Conservation (phyloP, 2,329 filamentous ascomycete species). For the Cordyceps militaris region DNA sequence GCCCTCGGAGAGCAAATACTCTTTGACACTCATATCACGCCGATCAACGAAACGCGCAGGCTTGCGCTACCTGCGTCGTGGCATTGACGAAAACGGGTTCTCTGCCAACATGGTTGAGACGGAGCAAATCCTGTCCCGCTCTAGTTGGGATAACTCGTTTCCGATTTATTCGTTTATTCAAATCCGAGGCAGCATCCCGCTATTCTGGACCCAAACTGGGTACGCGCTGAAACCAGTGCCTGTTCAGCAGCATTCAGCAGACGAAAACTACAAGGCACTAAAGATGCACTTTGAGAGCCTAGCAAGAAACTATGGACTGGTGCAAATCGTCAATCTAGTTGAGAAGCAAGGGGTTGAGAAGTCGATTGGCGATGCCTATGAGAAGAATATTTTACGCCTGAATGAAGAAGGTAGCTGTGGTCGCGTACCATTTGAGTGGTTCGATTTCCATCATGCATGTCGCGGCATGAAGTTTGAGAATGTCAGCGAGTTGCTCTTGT, state of each 20-base stretch:
- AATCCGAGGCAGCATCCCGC: constrained; percentile 79
- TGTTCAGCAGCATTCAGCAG: constrained; percentile 69
- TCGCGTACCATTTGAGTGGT: constrained; percentile 72
- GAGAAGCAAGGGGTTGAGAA: constrained; percentile 82
- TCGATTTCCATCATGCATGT: constrained; percentile 90
- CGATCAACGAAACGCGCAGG: constrained; percentile 81
- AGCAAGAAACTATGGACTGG: constrained; percentile 59
- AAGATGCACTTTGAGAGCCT: constrained; percentile 71
- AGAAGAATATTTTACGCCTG: constrained; percentile 57
- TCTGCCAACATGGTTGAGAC: constrained; percentile 91
- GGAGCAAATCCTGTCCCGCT: constrained; percentile 79
- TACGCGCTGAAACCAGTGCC: constrained; percentile 89
- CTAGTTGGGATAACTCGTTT: constrained; percentile 53
- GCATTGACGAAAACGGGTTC: constrained; percentile 82
- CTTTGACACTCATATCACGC: constrained; percentile 88
- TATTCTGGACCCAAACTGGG: constrained; percentile 92
- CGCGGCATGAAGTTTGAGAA: constrained; percentile 98
- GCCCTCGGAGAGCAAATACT: constrained; percentile 50
- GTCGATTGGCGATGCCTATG: constrained; percentile 70
- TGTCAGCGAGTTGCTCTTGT: constrained; percentile 70
- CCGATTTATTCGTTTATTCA: constrained; percentile 81
- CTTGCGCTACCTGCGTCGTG: constrained; percentile 80
- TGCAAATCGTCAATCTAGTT: constrained; percentile 78
- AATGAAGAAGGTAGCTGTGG: constrained; percentile 54
- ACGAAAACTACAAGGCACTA: constrained; percentile 73